phyloP scores from a whole-genome alignment of 2,329 filamentous ascomycete genomes.

The Cercospora canescens region DNA sequence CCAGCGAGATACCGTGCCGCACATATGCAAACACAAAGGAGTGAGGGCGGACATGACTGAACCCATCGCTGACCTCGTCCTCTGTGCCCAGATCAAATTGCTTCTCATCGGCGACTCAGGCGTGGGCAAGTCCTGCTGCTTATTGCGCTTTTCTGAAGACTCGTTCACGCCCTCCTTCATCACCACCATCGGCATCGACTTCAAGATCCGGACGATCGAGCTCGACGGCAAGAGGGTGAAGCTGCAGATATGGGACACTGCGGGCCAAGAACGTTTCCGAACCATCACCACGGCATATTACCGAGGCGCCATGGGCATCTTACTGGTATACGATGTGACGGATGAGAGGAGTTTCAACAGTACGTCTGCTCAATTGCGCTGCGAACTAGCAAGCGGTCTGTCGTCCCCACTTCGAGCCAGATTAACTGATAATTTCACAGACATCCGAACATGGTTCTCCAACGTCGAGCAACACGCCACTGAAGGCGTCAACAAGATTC shows the following conservation, averaged over 20 bases:
- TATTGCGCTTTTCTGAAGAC: constrained; percentile 95
- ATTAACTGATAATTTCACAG: constrained; percentile 50
- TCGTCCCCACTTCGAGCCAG: background rate
- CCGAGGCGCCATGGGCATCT: constrained; percentile 94
- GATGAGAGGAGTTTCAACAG: constrained; percentile 95
- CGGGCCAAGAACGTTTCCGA: constrained; percentile 95
- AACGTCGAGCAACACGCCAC: constrained; percentile 98
- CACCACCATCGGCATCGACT: constrained; percentile 99
- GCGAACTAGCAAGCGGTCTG: background rate
- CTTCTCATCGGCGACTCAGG: constrained; percentile 95
- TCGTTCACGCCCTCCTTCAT: constrained; percentile 97
- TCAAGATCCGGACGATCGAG: constrained; percentile 99
- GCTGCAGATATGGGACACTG: constrained; percentile 99
- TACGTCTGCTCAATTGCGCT: constrained; percentile 49
- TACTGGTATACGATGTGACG: constrained; percentile 97
- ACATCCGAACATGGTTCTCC: constrained; percentile 99
- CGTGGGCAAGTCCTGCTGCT: constrained; percentile 95
- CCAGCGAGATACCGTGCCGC: background rate
- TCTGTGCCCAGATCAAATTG: constrained; percentile 75
- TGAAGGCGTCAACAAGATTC: constrained; percentile 98
- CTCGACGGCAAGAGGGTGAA: constrained; percentile 98
- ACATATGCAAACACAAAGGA: background rate
- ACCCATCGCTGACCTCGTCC: constrained; percentile 18
- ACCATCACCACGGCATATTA: constrained; percentile 99
- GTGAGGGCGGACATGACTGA: background rate